Evolutionary conservation across 305 asterid genomes (phyloP), one percentile per base, ranked within the genome.

Genomic region (Solanum hybrid): DNA sequence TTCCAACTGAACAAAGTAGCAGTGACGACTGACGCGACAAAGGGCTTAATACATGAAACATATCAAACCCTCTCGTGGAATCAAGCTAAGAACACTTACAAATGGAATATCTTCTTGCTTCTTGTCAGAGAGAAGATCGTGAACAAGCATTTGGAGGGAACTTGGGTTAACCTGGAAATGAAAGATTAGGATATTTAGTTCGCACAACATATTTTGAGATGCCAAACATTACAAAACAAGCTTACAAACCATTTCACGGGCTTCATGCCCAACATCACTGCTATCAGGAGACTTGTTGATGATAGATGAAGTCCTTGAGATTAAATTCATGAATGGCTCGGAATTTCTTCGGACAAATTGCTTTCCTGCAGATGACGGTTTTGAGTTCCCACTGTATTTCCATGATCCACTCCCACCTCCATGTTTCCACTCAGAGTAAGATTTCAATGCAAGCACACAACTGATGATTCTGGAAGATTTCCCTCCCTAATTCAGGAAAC

Each of bases 401-500:
- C 95, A 92, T n/a, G 90, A 89, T 31, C 96, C 98, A 79, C 88
- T 92, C 37, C 96, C 98, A 88, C 99, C 98, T 87, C 94, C 94
- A 89, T 94, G 95, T 91, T 94, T 96, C 98, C 98, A 92, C 6
- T 96, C 98, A 80, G 89, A 46, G 89, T 95, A 95, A 73, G 98
- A 94, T 93, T 94, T 96, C 90, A 97, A 89, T 40, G 98, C 99
- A 80, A 95, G 92, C 7, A 97, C 93, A 86, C 97, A 95, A 87
- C 94, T 94, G 81, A 97, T 96, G 66, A 97, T 93, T 93, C 99
- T 95, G 4, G 96, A 94, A 89, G 96, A 89, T 87, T 97, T 93
- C 75, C 99, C 99, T 38, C 98, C 99, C 99, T 97, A 85, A 88
- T 66, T 90, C 79, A 32, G 22, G 29, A 10, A 78, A 85, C 24